These are phyloP conservation scores for Paramecium octaurelia DNA, from an alignment of 73 alveolate species.

Conservation along the genomic window DNA sequence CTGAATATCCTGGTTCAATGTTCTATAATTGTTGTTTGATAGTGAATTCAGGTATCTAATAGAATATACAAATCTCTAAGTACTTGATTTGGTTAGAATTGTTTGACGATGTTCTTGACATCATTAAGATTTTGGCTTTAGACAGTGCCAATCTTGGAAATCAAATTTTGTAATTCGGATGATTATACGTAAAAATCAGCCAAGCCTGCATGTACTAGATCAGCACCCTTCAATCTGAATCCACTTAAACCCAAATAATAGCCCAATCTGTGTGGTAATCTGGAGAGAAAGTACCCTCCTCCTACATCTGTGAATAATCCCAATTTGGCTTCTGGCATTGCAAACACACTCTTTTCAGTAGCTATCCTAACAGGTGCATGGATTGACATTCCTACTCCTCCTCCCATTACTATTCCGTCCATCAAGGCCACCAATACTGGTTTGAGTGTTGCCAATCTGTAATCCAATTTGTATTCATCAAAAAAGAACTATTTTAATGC, in stretches of 20 bases:
- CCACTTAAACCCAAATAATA: slow-evolving; percentile 89
- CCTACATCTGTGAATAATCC: slow-evolving; percentile 97
- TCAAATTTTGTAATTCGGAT: slow-evolving; percentile 57
- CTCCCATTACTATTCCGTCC: slow-evolving; percentile 98
- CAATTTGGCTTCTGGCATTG: slow-evolving; percentile 95
- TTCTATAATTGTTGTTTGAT: not conserved
- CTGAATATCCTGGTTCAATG: slow-evolving; percentile 55
- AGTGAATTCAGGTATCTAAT: slow-evolving; percentile 35
- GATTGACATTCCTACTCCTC: slow-evolving; percentile 94
- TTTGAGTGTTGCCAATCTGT: slow-evolving; percentile 74
- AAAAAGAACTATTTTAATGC: slow-evolving; percentile 66
- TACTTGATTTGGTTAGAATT: not conserved
- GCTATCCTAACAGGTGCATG: slow-evolving; percentile 93
- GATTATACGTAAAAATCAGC: slow-evolving; percentile 85
- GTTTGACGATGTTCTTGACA: slow-evolving; percentile 4
- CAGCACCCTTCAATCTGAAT: slow-evolving; percentile 80
- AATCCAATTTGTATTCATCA: slow-evolving; percentile 75
- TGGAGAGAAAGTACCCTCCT: slow-evolving; percentile 88
- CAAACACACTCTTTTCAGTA: slow-evolving; percentile 90
- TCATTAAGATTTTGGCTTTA: not conserved
- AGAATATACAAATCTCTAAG: not conserved
- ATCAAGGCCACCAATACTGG: slow-evolving; percentile 81
- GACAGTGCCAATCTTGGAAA: not conserved
- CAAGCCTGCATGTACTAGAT: slow-evolving; percentile 82
- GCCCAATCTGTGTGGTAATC: slow-evolving; percentile 80